phyloP scores from a whole-genome alignment of 148 eudicot species.

The Arbutus unedo region DNA sequence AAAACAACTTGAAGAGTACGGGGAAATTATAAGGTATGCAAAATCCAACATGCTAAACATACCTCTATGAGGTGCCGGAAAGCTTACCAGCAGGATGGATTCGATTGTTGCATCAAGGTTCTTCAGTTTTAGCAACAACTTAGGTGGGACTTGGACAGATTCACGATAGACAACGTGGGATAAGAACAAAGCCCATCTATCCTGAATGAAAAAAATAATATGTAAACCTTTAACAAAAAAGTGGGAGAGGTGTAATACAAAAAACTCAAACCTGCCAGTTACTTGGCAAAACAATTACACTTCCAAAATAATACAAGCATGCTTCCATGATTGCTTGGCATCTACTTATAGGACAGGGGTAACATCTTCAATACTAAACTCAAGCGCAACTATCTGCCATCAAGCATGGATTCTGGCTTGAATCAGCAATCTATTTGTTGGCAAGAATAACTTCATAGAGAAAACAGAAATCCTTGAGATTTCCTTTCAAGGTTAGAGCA shows the following conservation, averaged over 20 bases:
- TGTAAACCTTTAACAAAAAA: not conserved
- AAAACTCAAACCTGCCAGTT: not conserved
- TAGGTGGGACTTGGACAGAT: not conserved
- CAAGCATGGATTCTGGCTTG: not conserved
- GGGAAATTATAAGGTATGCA: not conserved
- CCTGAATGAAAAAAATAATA: not conserved
- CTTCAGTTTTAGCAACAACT: not conserved
- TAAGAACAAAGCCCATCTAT: not conserved
- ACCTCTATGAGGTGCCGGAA: not conserved
- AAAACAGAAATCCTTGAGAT: not conserved
- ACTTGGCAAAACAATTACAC: not conserved
- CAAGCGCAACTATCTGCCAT: not conserved
- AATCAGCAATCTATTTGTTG: not conserved
- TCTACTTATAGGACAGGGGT: not conserved
- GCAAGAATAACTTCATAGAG: not conserved
- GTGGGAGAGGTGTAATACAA: not conserved
- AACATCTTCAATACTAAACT: not conserved
- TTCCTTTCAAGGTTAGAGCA: not conserved
- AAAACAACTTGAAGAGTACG: not conserved
- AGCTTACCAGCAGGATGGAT: constrained; percentile 1
- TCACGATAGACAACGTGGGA: not conserved
- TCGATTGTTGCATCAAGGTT: not conserved
- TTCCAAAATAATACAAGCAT: not conserved
- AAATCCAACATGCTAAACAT: not conserved
- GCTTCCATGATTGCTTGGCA: not conserved